Base-by-base conservation (phyloP, 2,329 filamentous ascomycete species). In the Arthrobotrys entomopaga region DNA sequence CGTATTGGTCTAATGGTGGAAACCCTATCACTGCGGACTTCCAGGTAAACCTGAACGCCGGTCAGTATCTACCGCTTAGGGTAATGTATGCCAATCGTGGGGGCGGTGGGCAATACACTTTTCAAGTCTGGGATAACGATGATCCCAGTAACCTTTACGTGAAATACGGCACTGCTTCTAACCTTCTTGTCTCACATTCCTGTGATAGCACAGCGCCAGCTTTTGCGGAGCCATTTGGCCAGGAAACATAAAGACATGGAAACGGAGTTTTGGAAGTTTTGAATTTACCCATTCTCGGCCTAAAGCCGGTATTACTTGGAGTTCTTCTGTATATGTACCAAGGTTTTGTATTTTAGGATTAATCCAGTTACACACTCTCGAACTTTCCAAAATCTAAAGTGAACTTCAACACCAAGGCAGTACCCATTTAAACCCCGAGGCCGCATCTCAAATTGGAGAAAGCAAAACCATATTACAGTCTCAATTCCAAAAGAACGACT, bases 1-100 rank as follows among this genome's bases (percentile, higher is more conserved):
- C 15, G 1, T 13, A 4, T 1, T 46, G 2, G 1, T 6, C 15
- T 1, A 13, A 13, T 13, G 7, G 3, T 13, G 13, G 4, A 2
- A 19, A 4, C 42, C 16, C 42, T 19, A 46, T 46, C 8, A 46
- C 42, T 13, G 13, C 16, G 6, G 10, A 34, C 10, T 34, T 34
- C 10, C 29, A 34, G 10, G 10, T 34, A 34, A n/a, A 19, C 22
- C 46, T 67, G n/a, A 24, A 15, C 15, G 64, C 54, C 13, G 64
- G 64, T 11, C 16, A 53, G 43, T 67, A 67, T 26, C 24, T 26
- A n/a, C 54, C 64, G 5, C 34, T 67, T 16, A 29, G 64, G 24
- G 11, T 67, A 34, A 67, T 67, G 57, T 50, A 52, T 26, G 64
- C 54, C 16, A 60, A 67, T 48, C 64, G 64, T 20, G 64, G 64